Evolutionary conservation across 352 stramenopile species (phyloP).

Genomic region (Globisporangium nodosum): DNA sequence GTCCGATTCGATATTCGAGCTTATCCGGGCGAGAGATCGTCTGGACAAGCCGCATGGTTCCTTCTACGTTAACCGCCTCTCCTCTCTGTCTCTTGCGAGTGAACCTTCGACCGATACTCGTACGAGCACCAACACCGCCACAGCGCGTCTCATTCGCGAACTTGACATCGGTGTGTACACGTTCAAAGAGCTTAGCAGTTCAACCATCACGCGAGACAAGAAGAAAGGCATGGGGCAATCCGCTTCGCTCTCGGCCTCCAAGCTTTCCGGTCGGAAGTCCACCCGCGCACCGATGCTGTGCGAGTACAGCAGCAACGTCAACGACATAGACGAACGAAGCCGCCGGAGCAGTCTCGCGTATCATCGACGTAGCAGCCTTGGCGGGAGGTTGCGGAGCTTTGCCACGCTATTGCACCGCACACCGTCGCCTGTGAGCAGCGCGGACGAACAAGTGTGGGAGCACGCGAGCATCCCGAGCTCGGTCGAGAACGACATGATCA

Average conservation of each 20-base stretch:
- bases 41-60: not conserved
- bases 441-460: not conserved
- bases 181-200: not conserved
- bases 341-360: constrained; percentile 2
- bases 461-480: constrained; percentile 4
- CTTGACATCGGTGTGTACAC: not conserved
- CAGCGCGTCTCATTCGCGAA: not conserved
- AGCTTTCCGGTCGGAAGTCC: constrained; percentile 1
- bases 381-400: constrained; percentile 7
- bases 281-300: not conserved
- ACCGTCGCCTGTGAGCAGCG: not conserved
- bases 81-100: not conserved
- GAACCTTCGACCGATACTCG: not conserved
- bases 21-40: no score
- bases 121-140: not conserved
- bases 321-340: not conserved
- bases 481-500: constrained; percentile 11
- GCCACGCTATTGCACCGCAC: constrained; percentile 4
- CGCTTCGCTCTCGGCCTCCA: constrained; percentile 1
- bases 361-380: constrained; percentile 9
- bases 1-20: no score
- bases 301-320: not conserved
- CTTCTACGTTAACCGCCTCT: not conserved
- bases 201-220: not conserved
- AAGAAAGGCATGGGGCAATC: constrained; percentile 6